Conservation (phyloP, 768 basidiomycete species). For the Panellus pusillus region DNA sequence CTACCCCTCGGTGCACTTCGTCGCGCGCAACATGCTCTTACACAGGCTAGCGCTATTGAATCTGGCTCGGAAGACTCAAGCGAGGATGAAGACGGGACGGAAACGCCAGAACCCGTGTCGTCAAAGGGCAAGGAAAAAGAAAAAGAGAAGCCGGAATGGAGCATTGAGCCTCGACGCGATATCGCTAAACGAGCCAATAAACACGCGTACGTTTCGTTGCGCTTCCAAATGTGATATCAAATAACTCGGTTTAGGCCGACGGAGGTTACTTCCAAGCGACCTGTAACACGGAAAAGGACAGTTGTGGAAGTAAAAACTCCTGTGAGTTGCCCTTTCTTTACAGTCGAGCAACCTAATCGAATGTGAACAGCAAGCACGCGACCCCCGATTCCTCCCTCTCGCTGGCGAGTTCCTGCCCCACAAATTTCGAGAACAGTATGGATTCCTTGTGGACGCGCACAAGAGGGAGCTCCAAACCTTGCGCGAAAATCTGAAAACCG, state of each 20-base stretch:
- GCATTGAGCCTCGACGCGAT: constrained; percentile 41
- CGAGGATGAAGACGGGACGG: constrained; percentile 23
- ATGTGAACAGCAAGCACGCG: constrained; percentile 63
- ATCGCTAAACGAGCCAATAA: constrained; percentile 70
- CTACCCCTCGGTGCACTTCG: constrained; percentile 66
- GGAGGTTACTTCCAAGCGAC: constrained; percentile 82
- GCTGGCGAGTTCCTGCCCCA: constrained; percentile 66
- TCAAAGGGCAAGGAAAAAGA: constrained; percentile 35
- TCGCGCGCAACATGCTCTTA: constrained; percentile 60
- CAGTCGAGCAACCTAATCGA: background rate
- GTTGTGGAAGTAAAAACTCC: constrained; percentile 67
- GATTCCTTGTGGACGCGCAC: constrained; percentile 70
- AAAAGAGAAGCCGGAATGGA: constrained; percentile 43
- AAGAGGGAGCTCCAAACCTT: constrained; percentile 63
- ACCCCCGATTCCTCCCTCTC: constrained; percentile 81
- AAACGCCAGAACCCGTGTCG: constrained; percentile 20
- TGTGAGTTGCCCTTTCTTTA: constrained; percentile 42
- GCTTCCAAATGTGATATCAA: constrained; percentile 1
- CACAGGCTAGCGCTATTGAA: constrained; percentile 39
- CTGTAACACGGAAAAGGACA: constrained; percentile 69
- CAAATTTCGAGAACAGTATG: constrained; percentile 70
- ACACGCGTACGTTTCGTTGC: constrained; percentile 69
- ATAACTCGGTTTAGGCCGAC: constrained; percentile 53
- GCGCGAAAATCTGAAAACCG: constrained; percentile 64
- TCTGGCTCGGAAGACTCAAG: constrained; percentile 35